Conservation (phyloP, 495 filamentous ascomycete species). For the Trichoderma orchidacearum region DNA sequence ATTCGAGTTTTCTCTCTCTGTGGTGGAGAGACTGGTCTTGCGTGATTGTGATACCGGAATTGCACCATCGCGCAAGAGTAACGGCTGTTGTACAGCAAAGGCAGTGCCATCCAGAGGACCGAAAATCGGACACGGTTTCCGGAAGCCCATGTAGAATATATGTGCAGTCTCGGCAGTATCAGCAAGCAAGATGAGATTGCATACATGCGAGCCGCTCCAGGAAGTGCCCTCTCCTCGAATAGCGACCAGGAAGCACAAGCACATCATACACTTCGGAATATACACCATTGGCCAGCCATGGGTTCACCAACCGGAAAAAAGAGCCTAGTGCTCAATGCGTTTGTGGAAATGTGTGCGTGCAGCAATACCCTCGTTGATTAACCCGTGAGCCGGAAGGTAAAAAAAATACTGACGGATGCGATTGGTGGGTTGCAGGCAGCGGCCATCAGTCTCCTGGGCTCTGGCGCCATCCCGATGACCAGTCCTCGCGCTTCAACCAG, state of each 20-base stretch:
- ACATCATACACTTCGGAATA: not conserved
- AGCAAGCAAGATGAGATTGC: not conserved
- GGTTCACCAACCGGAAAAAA: not conserved
- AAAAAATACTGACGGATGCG: not conserved
- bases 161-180: not conserved
- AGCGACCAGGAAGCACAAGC: not conserved
- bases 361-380: not conserved
- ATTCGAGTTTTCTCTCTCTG: not conserved
- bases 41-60: not conserved
- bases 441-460: conserved; percentile 53
- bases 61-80: not conserved
- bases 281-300: not conserved
- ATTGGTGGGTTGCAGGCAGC: conserved; percentile 21
- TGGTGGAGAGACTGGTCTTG: not conserved
- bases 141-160: not conserved
- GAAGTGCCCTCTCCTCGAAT: not conserved
- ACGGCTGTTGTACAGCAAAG: not conserved
- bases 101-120: not conserved
- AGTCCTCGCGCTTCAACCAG: conserved; percentile 40
- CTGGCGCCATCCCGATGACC: conserved; percentile 43
- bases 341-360: conserved; percentile 2
- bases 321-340: conserved; percentile 1
- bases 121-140: not conserved
- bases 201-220: not conserved
- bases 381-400: not conserved